Conservation (phyloP, 2,329 filamentous ascomycete species). For the Zymoseptoria tritici region DNA sequence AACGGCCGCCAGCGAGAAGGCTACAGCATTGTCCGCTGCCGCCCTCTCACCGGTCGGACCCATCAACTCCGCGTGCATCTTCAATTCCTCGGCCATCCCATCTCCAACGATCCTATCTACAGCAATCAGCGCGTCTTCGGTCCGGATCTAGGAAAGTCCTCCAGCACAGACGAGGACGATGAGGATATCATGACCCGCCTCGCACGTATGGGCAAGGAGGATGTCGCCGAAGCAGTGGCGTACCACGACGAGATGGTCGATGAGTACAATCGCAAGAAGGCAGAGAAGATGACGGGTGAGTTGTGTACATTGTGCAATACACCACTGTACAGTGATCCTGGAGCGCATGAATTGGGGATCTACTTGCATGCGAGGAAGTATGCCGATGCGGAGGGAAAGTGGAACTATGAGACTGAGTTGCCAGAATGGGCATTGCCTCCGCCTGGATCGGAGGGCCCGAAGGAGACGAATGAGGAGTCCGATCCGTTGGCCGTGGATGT, state of each 20-base stretch:
- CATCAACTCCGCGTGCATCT: constrained; percentile 93
- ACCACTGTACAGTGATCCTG: constrained; percentile 87
- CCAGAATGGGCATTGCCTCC: constrained; percentile 85
- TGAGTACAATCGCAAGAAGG: constrained; percentile 79
- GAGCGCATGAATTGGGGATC: constrained; percentile 79
- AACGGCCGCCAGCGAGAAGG: constrained; percentile 38
- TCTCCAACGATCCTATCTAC: constrained; percentile 96
- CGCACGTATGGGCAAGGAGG: constrained; percentile 85
- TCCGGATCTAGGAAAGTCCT: constrained; percentile 59
- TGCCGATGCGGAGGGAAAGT: constrained; percentile 71
- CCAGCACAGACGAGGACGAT: constrained; percentile 66
- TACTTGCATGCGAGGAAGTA: constrained; percentile 92
- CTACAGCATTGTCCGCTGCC: constrained; percentile 90
- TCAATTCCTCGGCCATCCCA: constrained; percentile 89
- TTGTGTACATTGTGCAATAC: constrained; percentile 76
- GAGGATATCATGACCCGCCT: constrained; percentile 84
- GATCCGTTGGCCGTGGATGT: constrained; percentile 41
- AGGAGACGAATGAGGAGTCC: constrained; percentile 49
- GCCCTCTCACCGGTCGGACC: constrained; percentile 86
- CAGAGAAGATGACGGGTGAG: constrained; percentile 86
- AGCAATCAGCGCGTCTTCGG: constrained; percentile 92
- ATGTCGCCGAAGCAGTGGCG: constrained; percentile 80
- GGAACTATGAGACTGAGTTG: constrained; percentile 79
- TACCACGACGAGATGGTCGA: constrained; percentile 94
- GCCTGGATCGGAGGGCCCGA: constrained; percentile 62